phyloP scores from a whole-genome alignment of 2,329 filamentous ascomycete genomes.

The Aspergillus flavus region DNA sequence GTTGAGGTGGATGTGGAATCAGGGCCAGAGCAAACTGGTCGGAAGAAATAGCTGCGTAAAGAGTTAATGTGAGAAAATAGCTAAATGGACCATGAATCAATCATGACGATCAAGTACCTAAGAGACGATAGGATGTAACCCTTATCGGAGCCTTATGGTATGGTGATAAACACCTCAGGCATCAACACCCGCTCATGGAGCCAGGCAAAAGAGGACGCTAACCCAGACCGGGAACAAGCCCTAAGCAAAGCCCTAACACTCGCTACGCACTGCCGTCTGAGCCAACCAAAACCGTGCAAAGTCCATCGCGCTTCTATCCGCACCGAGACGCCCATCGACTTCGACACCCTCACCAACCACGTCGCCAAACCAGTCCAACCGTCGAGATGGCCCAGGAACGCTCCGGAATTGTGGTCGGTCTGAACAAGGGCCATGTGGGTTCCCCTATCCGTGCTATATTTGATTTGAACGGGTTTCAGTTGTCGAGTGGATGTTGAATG shows the following conservation, averaged over 20 bases:
- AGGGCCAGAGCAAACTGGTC: slow-evolving; percentile 8
- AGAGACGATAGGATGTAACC: neutral
- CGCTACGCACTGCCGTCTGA: slow-evolving; percentile 38
- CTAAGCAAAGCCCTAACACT: slow-evolving; percentile 42
- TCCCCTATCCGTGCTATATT: slow-evolving; percentile 18
- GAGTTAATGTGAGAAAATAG: neutral
- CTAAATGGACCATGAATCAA: neutral
- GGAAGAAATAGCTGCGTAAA: neutral
- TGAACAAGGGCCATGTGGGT: slow-evolving; percentile 70
- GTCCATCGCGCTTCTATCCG: slow-evolving; percentile 27
- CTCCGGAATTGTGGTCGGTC: slow-evolving; percentile 60
- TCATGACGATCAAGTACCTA: neutral
- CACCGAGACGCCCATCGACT: slow-evolving; percentile 28
- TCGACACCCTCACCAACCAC: slow-evolving; percentile 30
- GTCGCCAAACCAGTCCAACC: slow-evolving; percentile 40
- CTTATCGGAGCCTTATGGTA: neutral
- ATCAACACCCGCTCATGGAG: neutral
- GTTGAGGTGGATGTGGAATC: slow-evolving; percentile 28
- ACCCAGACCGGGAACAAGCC: slow-evolving; percentile 30
- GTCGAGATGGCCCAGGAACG: slow-evolving; percentile 55
- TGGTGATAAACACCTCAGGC: slow-evolving; percentile 13
- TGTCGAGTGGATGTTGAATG: slow-evolving; percentile 16
- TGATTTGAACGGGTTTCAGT: slow-evolving; percentile 3
- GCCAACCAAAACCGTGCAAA: slow-evolving; percentile 36
- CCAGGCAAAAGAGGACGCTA: slow-evolving; percentile 1